phyloP scores from a whole-genome alignment of 176 grass and related monocot species.

The Musa troglodytarum region DNA sequence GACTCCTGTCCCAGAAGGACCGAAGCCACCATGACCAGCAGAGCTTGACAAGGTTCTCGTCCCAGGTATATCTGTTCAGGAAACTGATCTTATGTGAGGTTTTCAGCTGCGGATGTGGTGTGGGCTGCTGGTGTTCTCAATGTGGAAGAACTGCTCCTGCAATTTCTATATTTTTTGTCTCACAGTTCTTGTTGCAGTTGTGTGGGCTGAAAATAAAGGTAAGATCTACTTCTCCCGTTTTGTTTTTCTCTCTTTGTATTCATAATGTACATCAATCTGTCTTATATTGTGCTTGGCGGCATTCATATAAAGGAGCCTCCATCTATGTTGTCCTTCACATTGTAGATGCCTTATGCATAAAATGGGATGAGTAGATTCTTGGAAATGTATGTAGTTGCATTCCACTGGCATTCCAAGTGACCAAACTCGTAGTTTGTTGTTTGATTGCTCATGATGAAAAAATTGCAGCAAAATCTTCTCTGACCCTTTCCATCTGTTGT shows the following conservation, averaged over 20 bases:
- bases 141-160: conserved; percentile 5
- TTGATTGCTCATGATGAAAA: too few species aligned
- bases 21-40: neutral
- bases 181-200: neutral
- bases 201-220: conserved; percentile 1
- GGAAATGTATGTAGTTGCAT: neutral
- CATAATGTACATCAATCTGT: too few species aligned
- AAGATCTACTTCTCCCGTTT: neutral
- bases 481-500: neutral
- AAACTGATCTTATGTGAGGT: neutral
- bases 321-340: too few species aligned
- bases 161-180: conserved; percentile 8
- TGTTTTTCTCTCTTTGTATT: neutral
- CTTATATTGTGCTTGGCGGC: too few species aligned
- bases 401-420: too few species aligned
- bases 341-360: neutral
- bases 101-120: neutral
- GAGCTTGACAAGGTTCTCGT: neutral
- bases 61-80: neutral
- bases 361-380: neutral
- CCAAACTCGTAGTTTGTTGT: too few species aligned
- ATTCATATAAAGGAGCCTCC: too few species aligned
- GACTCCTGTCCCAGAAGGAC: neutral
- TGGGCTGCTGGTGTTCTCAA: neutral
- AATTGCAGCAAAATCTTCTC: too few species aligned